These are phyloP conservation scores for Teunomyces atbi DNA, from an alignment of 805 yeast species.

Conservation along the genomic window DNA sequence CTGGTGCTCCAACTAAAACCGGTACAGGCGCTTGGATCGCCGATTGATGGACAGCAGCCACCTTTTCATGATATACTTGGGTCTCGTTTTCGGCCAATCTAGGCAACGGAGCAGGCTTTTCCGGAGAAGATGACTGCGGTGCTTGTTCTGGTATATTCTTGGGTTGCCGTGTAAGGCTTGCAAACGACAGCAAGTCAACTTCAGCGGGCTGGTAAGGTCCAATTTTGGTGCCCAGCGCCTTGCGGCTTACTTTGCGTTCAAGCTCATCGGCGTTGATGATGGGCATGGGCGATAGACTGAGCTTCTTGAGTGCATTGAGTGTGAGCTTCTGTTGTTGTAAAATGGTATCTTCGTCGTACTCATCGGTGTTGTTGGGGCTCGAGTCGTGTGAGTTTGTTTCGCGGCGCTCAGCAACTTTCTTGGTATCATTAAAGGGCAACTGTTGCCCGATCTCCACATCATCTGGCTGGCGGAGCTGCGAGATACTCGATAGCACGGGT, in stretches of 20 bases:
- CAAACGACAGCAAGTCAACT: constrained; percentile 43
- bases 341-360: constrained; percentile 33
- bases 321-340: constrained; percentile 43
- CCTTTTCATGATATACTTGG: constrained; percentile 3
- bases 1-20: constrained; percentile 24
- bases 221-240: constrained; percentile 1
- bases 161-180: constrained; percentile 46
- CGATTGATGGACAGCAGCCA: too few relatives aligned
- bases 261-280: constrained; percentile 28
- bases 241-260: constrained; percentile 3
- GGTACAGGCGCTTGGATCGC: constrained; percentile 15
- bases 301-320: constrained; percentile 41
- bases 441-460: constrained; percentile 42
- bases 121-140: neutral
- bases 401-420: neutral
- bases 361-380: constrained; percentile 17
- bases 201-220: constrained; percentile 47
- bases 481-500: constrained; percentile 40
- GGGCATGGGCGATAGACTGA: constrained; percentile 42
- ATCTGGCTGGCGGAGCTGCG: constrained; percentile 29
- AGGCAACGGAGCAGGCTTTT: constrained; percentile 4
- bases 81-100: constrained; percentile 2
- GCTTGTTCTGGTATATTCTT: constrained; percentile 14
- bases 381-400: constrained; percentile 1
- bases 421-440: constrained; percentile 34